Conservation (phyloP, 164 flowering plant species). For the Umbellularia californica region DNA sequence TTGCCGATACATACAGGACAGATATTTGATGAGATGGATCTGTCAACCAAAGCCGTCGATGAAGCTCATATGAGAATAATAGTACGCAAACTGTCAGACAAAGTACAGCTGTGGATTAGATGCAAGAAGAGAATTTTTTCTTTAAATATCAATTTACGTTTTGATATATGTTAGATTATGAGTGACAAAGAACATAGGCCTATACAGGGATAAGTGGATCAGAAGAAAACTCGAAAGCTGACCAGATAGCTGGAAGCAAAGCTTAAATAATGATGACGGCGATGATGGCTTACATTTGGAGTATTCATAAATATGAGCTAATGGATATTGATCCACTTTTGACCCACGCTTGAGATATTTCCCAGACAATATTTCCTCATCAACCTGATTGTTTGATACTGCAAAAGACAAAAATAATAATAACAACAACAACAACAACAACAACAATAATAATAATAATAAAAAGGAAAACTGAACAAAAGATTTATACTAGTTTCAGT, state of each 20-base stretch:
- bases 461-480: not conserved
- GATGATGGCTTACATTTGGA: constrained; percentile 60
- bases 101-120: constrained; percentile 15
- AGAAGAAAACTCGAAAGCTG: too few relatives aligned
- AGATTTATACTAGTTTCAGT: not conserved
- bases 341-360: constrained; percentile 18
- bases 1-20: constrained; percentile 52
- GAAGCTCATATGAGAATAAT: constrained; percentile 77
- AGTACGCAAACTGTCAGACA: constrained; percentile 57
- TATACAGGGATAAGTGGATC: too few relatives aligned
- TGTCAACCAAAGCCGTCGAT: constrained; percentile 43
- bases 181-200: too few relatives aligned
- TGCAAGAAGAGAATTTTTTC: not conserved
- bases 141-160: not conserved
- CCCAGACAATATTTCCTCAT: constrained; percentile 53
- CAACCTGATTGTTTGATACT: constrained; percentile 44
- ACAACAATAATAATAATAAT: too few relatives aligned
- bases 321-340: constrained; percentile 46
- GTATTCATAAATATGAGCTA: constrained; percentile 61
- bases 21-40: constrained; percentile 47
- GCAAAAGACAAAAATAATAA: constrained; percentile 10
- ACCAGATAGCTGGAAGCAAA: too few relatives aligned
- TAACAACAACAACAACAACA: not conserved
- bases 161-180: too few relatives aligned
- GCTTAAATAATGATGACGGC: too few relatives aligned